A percentile compares a stretch with the other conserved stretches of the same genome.
Conservation (phyloP, 1,284 basidiomycete species). For the Malassezia equina region DNA sequence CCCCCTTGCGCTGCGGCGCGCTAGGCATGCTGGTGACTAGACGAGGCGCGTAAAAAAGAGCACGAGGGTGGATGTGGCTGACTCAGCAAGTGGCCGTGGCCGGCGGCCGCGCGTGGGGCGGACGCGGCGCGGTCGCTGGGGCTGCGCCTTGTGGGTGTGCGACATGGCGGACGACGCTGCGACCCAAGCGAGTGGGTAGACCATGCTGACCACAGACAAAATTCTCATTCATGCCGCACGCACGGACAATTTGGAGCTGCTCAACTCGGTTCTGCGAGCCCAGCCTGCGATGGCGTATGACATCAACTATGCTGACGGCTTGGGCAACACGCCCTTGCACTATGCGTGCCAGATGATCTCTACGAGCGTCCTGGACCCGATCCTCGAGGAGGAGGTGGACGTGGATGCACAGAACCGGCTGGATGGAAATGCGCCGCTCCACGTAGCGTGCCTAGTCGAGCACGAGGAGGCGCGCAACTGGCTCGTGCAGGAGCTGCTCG, state of each 20-base stretch:
- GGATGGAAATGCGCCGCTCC: constrained; percentile 68
- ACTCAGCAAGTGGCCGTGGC: not conserved
- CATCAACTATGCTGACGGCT: constrained; percentile 33
- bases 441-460: constrained; percentile 61
- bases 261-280: constrained; percentile 27
- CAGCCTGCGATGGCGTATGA: constrained; percentile 23
- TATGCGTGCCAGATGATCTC: constrained; percentile 31
- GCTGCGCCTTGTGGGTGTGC: not conserved
- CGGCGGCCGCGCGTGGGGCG: too few relatives aligned
- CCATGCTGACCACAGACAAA: constrained; percentile 21
- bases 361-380: constrained; percentile 29
- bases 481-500: constrained; percentile 45
- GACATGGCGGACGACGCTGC: constrained; percentile 12
- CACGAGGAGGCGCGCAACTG: constrained; percentile 56
- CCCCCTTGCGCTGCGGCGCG: not conserved
- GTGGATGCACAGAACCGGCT: constrained; percentile 69
- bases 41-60: not conserved
- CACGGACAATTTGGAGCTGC: constrained; percentile 34
- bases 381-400: constrained; percentile 56
- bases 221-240: constrained; percentile 32
- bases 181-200: not conserved
- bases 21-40: not conserved
- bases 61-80: not conserved
- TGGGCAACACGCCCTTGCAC: constrained; percentile 44
- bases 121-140: not conserved